phyloP scores from a whole-genome alignment of 2,329 filamentous ascomycete genomes.

The Pseudogymnoascus sp. region DNA sequence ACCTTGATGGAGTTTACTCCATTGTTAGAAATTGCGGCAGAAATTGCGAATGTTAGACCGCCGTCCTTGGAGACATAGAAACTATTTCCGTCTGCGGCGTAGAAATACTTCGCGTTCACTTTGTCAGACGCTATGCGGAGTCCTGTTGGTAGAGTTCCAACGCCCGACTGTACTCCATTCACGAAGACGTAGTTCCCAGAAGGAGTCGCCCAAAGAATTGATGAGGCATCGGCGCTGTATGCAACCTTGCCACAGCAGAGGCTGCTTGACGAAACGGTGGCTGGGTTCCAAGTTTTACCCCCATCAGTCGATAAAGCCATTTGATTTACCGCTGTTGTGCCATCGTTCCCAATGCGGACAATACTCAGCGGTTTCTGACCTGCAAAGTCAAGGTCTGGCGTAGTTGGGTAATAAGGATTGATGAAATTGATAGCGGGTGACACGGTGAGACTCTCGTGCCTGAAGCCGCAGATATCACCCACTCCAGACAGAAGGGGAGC shows the following conservation, averaged over 20 bases:
- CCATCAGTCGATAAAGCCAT: conserved; percentile 43
- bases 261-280: conserved; percentile 39
- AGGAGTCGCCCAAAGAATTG: conserved; percentile 40
- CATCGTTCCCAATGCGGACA: conserved; percentile 41
- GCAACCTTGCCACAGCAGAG: conserved; percentile 36
- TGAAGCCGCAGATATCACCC: conserved; percentile 46
- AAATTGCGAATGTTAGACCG: conserved; percentile 38
- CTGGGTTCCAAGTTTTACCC: conserved; percentile 41
- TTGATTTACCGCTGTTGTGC: conserved; percentile 29
- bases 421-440: neutral
- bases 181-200: conserved; percentile 33
- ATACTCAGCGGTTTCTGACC: conserved; percentile 32
- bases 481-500: conserved; percentile 44
- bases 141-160: conserved; percentile 2
- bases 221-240: conserved; percentile 43
- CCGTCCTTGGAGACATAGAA: conserved; percentile 45
- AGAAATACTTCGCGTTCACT: conserved; percentile 41
- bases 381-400: conserved; percentile 12
- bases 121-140: conserved; percentile 44
- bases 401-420: conserved; percentile 6
- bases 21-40: conserved; percentile 33
- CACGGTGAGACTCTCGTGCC: conserved; percentile 19
- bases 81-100: conserved; percentile 7
- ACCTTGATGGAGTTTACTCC: conserved; percentile 47
- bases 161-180: neutral